Percentiles rank a stretch among this genome's conserved stretches.
These are phyloP conservation scores for Zea mays DNA, from an alignment of 176 grass and related monocot species.

Conservation along the genomic window DNA sequence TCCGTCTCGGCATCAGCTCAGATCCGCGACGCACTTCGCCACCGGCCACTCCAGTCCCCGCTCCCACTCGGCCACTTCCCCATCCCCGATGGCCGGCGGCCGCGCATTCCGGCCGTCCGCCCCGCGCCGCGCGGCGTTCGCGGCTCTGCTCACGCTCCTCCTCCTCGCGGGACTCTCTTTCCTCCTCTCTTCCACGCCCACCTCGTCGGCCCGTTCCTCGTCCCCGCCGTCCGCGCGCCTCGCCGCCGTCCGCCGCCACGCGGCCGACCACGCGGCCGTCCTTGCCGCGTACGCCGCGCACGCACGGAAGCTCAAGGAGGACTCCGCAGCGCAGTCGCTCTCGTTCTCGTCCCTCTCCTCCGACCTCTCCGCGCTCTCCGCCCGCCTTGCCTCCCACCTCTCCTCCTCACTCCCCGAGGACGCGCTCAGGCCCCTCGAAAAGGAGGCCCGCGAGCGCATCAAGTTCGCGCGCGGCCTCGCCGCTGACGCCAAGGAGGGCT, in stretches of 20 bases:
- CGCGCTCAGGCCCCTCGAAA: slow-evolving; percentile 63
- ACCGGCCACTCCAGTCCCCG: slow-evolving; percentile 9
- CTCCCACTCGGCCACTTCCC: not conserved
- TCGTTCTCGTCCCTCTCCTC: slow-evolving; percentile 70
- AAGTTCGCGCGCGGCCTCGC: slow-evolving; percentile 75
- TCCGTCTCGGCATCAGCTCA: slow-evolving; percentile 25
- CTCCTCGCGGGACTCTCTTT: slow-evolving; percentile 48
- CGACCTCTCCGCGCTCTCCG: slow-evolving; percentile 58
- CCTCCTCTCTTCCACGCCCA: slow-evolving; percentile 45
- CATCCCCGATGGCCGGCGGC: slow-evolving; percentile 65
- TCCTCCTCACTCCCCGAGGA: slow-evolving; percentile 43
- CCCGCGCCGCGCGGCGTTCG: slow-evolving; percentile 59
- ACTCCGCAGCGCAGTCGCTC: slow-evolving; percentile 65
- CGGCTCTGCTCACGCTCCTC: slow-evolving; percentile 63
- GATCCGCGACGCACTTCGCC: slow-evolving; percentile 38
- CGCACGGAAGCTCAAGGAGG: slow-evolving; percentile 85
- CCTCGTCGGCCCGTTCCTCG: slow-evolving; percentile 17
- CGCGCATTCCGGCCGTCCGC: slow-evolving; percentile 65
- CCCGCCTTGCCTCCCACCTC: slow-evolving; percentile 48
- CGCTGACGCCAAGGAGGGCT: slow-evolving; percentile 79
- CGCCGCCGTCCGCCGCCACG: slow-evolving; percentile 65
- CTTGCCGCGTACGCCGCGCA: slow-evolving; percentile 70
- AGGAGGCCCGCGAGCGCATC: slow-evolving; percentile 86
- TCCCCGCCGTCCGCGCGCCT: slow-evolving; percentile 46
- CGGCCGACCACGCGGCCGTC: slow-evolving; percentile 74